Evolutionary conservation across 2,329 filamentous ascomycete species (phyloP).

Genomic region (Aspergillus aculeatus): DNA sequence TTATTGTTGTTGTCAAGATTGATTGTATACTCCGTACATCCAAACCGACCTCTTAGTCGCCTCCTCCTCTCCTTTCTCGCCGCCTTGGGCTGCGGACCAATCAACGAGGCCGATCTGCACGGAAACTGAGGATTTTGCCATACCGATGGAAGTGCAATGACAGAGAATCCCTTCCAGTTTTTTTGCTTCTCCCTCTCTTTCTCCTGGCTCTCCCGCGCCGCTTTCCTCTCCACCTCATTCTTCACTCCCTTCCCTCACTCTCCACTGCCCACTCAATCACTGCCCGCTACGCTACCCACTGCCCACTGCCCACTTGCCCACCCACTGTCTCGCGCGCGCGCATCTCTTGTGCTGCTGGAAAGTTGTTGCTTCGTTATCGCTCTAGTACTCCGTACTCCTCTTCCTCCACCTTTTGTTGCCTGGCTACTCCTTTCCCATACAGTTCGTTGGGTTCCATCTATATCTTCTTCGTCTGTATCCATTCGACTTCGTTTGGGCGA

Average conservation of each 20-base stretch:
- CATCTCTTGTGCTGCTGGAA: neutral
- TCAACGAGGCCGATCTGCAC: neutral
- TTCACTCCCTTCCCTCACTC: no score
- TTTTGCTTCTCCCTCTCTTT: neutral
- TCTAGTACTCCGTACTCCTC: no score
- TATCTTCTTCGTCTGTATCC: neutral
- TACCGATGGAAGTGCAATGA: neutral
- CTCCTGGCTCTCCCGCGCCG: neutral
- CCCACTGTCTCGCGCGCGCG: neutral
- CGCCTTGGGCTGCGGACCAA: neutral
- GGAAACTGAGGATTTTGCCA: neutral
- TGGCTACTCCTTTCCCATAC: neutral
- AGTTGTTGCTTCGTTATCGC: neutral
- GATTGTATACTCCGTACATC: neutral
- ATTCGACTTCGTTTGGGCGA: neutral
- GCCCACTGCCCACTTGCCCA: neutral
- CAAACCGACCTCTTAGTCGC: neutral
- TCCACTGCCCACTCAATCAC: neutral
- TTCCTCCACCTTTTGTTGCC: neutral
- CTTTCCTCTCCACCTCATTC: neutral
- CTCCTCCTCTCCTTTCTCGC: neutral
- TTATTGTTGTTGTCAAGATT: neutral
- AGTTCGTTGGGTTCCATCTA: no score
- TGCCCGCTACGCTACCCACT: no score
- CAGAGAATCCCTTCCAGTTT: no score